Evolutionary conservation across 495 filamentous ascomycete species (phyloP), one percentile per base, ranked within the genome.

Genomic region (Choiromyces venosus): DNA sequence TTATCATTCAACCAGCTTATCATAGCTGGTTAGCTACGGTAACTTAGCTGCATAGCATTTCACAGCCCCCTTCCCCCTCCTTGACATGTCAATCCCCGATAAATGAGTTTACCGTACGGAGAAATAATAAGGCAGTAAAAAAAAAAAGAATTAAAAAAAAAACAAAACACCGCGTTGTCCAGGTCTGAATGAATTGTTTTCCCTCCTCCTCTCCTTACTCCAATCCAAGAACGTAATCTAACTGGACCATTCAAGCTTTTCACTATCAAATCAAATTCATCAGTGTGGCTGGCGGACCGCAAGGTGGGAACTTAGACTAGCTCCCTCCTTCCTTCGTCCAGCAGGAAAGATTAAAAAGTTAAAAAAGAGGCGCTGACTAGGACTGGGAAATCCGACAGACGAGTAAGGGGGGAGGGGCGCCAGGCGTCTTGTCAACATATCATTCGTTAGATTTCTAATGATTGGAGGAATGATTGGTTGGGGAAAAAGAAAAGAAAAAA

Each of bases 61-160:
- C 25, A 61, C 52, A 61, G 25, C 25, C 52, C 52, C n/a, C n/a
- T n/a, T n/a, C n/a, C n/a, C n/a, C n/a, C n/a, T n/a, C n/a, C 52
- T 61, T 61, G 52, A 61, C 52, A 61, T 61, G 52, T 61, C 52
- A 61, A 61, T 61, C 52, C 52, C 52, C 52, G 52, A 61, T 61
- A 61, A 33, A 61, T 61, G 52, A 61, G 25, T 14, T n/a, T n/a
- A n/a, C n/a, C n/a, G n/a, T n/a, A n/a, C n/a, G n/a, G n/a, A n/a
- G n/a, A n/a, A n/a, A n/a, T n/a, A n/a, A n/a, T n/a, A n/a, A n/a
- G n/a, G n/a, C n/a, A n/a, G n/a, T n/a, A n/a, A n/a, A n/a, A n/a
- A n/a, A n/a, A n/a, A n/a, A n/a, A n/a, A n/a, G n/a, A n/a, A n/a
- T n/a, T n/a, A n/a, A n/a, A n/a, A n/a, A n/a, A n/a, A n/a, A n/a